phyloP scores from a whole-genome alignment of 371 early-diverging fungal species.

The Apophysomyces ossiformis region DNA sequence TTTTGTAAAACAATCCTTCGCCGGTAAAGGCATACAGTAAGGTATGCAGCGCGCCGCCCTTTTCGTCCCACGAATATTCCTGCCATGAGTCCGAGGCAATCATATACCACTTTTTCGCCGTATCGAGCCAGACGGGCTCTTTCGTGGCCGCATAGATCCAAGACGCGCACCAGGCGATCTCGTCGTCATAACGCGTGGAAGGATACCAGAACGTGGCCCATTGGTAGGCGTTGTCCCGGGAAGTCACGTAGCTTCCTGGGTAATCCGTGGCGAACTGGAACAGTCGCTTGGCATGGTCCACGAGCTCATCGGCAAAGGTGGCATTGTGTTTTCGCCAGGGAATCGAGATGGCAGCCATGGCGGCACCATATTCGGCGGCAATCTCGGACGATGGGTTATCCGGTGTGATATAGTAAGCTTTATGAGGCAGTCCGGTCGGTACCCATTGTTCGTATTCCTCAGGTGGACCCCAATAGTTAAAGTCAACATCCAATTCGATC shows the following conservation, averaged over 20 bases:
- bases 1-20: constrained; percentile 48
- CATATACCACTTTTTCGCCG: constrained; percentile 48
- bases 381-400: constrained; percentile 60
- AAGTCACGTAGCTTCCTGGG: constrained; percentile 52
- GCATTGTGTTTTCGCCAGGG: constrained; percentile 48
- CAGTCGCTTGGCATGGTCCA: constrained; percentile 51
- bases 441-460: constrained; percentile 65
- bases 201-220: constrained; percentile 63
- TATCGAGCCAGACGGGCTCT: constrained; percentile 41
- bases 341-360: constrained; percentile 52
- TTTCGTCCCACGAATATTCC: constrained; percentile 64
- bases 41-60: constrained; percentile 52
- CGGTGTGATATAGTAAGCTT: constrained; percentile 52
- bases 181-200: constrained; percentile 55
- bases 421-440: constrained; percentile 50
- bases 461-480: constrained; percentile 65
- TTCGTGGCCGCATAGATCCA: constrained; percentile 60
- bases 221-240: constrained; percentile 47
- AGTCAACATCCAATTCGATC: constrained; percentile 57
- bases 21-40: constrained; percentile 54
- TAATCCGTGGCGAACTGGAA: constrained; percentile 54
- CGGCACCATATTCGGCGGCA: constrained; percentile 57
- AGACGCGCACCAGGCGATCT: constrained; percentile 54
- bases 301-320: constrained; percentile 48
- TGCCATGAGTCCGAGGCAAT: constrained; percentile 35